Conservation (phyloP, 345 rosid genomes). For the Carallia pectinifolia region DNA sequence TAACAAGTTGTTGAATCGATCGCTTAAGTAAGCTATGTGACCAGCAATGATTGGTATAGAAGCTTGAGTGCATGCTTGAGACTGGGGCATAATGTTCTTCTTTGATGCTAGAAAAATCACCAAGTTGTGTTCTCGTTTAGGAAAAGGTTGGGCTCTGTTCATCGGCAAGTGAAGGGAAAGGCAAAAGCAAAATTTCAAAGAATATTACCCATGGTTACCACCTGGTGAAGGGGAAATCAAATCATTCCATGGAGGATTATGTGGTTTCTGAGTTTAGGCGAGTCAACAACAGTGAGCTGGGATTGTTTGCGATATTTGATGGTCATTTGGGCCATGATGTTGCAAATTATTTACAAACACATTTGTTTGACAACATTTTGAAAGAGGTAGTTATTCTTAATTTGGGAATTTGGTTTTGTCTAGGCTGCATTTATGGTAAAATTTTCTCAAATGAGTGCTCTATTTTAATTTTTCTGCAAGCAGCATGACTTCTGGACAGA, state of each 20-base stretch:
- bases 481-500: slow-evolving; percentile 80
- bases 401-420: too few relatives aligned
- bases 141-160: slow-evolving; percentile 54
- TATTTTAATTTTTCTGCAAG: slow-evolving; percentile 6
- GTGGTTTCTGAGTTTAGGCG: slow-evolving; percentile 59
- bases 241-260: slow-evolving; percentile 84
- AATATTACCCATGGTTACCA: slow-evolving; percentile 68
- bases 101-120: background rate
- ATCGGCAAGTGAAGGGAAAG: slow-evolving; percentile 66
- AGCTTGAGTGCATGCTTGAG: too few relatives aligned
- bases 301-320: slow-evolving; percentile 82
- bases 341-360: slow-evolving; percentile 63
- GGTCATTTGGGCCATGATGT: slow-evolving; percentile 90
- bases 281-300: slow-evolving; percentile 51
- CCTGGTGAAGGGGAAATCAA: slow-evolving; percentile 71
- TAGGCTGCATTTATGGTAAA: too few relatives aligned
- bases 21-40: too few relatives aligned
- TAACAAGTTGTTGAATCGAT: too few relatives aligned
- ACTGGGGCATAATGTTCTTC: too few relatives aligned
- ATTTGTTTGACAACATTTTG: slow-evolving; percentile 68
- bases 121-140: slow-evolving; percentile 25
- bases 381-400: slow-evolving; percentile 49
- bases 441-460: background rate
- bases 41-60: too few relatives aligned
- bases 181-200: slow-evolving; percentile 64